These are phyloP conservation scores for Malassezia equina DNA, from an alignment of 1,284 basidiomycete species.

Conservation along the genomic window DNA sequence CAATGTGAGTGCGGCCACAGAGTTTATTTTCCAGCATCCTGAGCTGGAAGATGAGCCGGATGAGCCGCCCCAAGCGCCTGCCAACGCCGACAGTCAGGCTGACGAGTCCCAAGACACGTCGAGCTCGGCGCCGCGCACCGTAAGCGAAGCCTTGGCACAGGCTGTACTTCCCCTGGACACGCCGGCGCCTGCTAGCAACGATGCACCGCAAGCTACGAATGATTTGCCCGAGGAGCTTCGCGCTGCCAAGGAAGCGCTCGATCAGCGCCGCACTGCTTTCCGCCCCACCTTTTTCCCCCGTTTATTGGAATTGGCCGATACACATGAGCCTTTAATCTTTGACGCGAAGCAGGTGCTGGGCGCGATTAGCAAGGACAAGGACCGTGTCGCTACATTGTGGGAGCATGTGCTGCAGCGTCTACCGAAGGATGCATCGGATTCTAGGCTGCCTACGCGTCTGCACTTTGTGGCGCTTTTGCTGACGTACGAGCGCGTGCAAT, in stretches of 20 bases:
- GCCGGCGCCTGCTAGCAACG: background rate
- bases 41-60: constrained; percentile 28
- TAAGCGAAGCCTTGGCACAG: background rate
- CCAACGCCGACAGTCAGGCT: background rate
- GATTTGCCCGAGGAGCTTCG: background rate
- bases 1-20: constrained; percentile 79
- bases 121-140: constrained; percentile 12
- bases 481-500: constrained; percentile 7
- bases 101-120: constrained; percentile 18
- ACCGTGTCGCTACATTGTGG: background rate
- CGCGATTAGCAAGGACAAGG: constrained; percentile 18
- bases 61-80: constrained; percentile 22
- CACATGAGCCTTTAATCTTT: constrained; percentile 75
- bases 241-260: constrained; percentile 14
- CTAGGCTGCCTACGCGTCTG: constrained; percentile 4
- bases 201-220: background rate
- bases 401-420: background rate
- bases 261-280: constrained; percentile 51
- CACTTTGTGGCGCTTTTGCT: constrained; percentile 18
- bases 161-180: background rate
- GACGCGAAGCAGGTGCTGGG: constrained; percentile 55
- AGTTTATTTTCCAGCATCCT: constrained; percentile 61
- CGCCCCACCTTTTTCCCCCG: constrained; percentile 23
- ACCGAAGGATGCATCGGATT: background rate
- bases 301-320: constrained; percentile 65